phyloP scores from a whole-genome alignment of 2,329 filamentous ascomycete species.

The Setomelanomma holmii region DNA sequence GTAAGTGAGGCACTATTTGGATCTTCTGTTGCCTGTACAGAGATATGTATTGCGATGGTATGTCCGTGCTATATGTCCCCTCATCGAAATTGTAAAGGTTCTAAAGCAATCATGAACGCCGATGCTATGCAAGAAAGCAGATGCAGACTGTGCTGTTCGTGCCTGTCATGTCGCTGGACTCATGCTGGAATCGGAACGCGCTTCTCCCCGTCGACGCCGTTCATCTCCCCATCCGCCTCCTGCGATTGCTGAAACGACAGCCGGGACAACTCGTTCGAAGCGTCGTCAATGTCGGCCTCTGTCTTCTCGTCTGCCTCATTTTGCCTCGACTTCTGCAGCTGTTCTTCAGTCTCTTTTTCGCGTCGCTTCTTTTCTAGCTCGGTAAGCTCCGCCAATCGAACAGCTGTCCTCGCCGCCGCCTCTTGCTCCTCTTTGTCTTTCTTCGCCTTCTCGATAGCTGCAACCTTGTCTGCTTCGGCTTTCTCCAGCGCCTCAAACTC shows the following conservation, averaged over 20 bases:
- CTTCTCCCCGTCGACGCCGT: constrained; percentile 47
- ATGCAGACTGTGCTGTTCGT: background rate
- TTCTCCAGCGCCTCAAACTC: constrained; percentile 80
- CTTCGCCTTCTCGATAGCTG: constrained; percentile 73
- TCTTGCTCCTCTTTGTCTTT: constrained; percentile 78
- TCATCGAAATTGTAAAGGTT: background rate
- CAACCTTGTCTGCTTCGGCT: constrained; percentile 76
- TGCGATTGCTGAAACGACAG: constrained; percentile 25
- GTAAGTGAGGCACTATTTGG: too few relatives aligned
- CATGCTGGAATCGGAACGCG: constrained; percentile 23
- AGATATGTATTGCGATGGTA: background rate
- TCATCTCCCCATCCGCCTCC: constrained; percentile 28
- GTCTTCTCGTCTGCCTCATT: constrained; percentile 31
- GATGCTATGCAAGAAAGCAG: constrained; percentile 23
- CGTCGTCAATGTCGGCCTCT: constrained; percentile 20
- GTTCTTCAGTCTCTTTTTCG: constrained; percentile 43
- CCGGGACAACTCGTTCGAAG: constrained; percentile 22
- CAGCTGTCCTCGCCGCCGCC: constrained; percentile 63
- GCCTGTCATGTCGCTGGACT: background rate
- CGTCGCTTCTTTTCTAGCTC: constrained; percentile 41
- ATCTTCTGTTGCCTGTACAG: too few relatives aligned
- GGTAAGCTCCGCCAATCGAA: constrained; percentile 47
- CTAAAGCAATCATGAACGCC: constrained; percentile 16
- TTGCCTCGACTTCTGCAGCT: constrained; percentile 53
- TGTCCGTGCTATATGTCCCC: background rate